These are phyloP conservation scores for Colletotrichum gloeosporioides DNA, from an alignment of 2,329 filamentous ascomycete genomes.

Conservation along the genomic window DNA sequence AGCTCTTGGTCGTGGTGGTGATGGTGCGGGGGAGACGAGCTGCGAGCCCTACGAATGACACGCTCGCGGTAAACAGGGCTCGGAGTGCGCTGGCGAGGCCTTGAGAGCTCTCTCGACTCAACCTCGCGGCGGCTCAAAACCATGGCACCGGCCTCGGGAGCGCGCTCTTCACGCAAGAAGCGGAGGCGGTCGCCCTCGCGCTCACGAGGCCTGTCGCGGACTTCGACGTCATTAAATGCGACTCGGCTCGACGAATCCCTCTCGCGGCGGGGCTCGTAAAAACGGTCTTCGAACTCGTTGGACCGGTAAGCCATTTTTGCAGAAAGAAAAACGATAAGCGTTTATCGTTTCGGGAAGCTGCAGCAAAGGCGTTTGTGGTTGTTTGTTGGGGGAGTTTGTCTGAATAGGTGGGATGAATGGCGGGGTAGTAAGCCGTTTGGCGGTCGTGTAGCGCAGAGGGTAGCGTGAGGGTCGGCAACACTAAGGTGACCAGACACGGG, in stretches of 20 bases:
- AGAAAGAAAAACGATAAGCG: background rate
- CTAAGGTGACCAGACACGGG: background rate
- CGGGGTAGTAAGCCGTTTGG: constrained; percentile 17
- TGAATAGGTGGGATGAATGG: constrained; percentile 16
- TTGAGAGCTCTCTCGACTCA: constrained; percentile 55
- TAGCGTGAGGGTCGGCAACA: constrained; percentile 10
- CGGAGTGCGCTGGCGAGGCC: constrained; percentile 50
- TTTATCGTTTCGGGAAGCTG: background rate
- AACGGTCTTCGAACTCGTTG: constrained; percentile 24
- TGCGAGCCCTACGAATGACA: constrained; percentile 47
- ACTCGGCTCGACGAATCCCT: constrained; percentile 11
- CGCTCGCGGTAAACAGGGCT: constrained; percentile 42
- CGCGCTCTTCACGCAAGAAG: constrained; percentile 57
- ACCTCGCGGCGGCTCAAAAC: constrained; percentile 61
- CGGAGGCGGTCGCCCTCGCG: constrained; percentile 43
- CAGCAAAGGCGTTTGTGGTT: background rate
- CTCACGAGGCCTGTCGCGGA: constrained; percentile 49
- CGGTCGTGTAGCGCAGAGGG: constrained; percentile 4
- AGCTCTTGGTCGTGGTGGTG: constrained; percentile 32
- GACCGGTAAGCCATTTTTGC: constrained; percentile 14
- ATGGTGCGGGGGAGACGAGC: constrained; percentile 40
- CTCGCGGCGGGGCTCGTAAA: constrained; percentile 34
- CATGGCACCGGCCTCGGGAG: constrained; percentile 56
- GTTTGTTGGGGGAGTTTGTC: background rate
- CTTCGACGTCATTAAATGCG: constrained; percentile 37